Evolutionary conservation across 768 basidiomycete genomes (phyloP).

Genomic region (Postia placenta): DNA sequence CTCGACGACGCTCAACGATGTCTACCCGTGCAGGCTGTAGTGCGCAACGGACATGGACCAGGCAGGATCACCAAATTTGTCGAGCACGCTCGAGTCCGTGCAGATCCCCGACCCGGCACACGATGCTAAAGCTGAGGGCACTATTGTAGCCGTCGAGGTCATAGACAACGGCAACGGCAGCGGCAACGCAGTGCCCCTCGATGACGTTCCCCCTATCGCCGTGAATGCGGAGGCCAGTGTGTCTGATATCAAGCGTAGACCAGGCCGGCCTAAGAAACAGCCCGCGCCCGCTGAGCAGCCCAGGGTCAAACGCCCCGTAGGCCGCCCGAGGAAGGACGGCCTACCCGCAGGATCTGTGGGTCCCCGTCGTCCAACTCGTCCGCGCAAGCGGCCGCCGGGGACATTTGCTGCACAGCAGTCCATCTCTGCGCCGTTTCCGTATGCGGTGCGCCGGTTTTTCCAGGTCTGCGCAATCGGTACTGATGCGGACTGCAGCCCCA

Average conservation of each 20-base stretch:
- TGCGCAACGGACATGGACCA: too few species aligned
- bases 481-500: too few species aligned
- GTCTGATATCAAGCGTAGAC: conserved; percentile 51
- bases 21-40: too few species aligned
- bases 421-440: conserved; percentile 6
- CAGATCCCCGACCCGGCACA: conserved; percentile 6
- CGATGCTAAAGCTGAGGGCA: conserved; percentile 8
- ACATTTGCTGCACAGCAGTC: conserved; percentile 21
- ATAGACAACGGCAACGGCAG: too few species aligned
- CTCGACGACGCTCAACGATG: too few species aligned
- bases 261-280: conserved; percentile 71
- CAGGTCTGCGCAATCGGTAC: too few species aligned
- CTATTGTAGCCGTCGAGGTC: too few species aligned
- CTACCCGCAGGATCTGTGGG: conserved; percentile 70
- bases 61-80: too few species aligned
- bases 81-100: too few species aligned
- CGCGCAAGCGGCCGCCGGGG: conserved; percentile 32
- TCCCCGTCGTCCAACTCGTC: conserved; percentile 33
- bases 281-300: conserved; percentile 32
- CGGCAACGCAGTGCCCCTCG: too few species aligned
- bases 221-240: conserved; percentile 3
- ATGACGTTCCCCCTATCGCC: conserved; percentile 1
- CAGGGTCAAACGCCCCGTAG: conserved; percentile 73
- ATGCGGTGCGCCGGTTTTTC: conserved; percentile 10
- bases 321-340: conserved; percentile 76